Percentiles rank a stretch among this genome's conserved stretches.
Evolutionary conservation across 176 grass and related monocot genomes (phyloP).

Genomic region (Chloris gayana): DNA sequence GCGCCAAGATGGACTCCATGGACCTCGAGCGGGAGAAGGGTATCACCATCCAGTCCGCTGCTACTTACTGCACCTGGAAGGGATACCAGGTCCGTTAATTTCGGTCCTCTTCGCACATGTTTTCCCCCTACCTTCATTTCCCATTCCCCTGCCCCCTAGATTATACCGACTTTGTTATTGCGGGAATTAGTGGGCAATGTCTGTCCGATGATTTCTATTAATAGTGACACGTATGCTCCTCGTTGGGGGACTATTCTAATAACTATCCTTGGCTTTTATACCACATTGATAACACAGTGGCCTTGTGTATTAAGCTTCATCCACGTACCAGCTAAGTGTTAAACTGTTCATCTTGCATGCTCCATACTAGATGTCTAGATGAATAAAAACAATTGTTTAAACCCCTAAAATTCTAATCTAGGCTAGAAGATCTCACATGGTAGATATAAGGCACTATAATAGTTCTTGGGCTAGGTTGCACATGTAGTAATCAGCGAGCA

Average conservation of each 20-base stretch:
- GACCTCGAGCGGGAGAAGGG: slow-evolving; percentile 97
- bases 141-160: background rate
- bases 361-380: background rate
- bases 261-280: background rate
- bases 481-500: too few species aligned
- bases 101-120: background rate
- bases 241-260: background rate
- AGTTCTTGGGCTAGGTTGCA: too few species aligned
- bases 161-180: background rate
- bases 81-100: slow-evolving; percentile 68
- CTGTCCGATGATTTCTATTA: too few species aligned
- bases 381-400: background rate
- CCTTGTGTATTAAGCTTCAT: background rate
- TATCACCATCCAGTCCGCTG: slow-evolving; percentile 97
- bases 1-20: slow-evolving; percentile 99
- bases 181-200: background rate
- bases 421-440: too few species aligned
- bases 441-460: background rate
- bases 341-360: background rate
- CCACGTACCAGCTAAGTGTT: background rate
- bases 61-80: slow-evolving; percentile 97
- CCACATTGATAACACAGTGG: background rate
- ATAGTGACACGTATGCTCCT: too few species aligned
- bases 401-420: background rate
- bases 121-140: slow-evolving; percentile 8